Evolutionary conservation across 2,329 filamentous ascomycete species (phyloP), one percentile per base, ranked within the genome.

Genomic region (Paecilomyces variotii): DNA sequence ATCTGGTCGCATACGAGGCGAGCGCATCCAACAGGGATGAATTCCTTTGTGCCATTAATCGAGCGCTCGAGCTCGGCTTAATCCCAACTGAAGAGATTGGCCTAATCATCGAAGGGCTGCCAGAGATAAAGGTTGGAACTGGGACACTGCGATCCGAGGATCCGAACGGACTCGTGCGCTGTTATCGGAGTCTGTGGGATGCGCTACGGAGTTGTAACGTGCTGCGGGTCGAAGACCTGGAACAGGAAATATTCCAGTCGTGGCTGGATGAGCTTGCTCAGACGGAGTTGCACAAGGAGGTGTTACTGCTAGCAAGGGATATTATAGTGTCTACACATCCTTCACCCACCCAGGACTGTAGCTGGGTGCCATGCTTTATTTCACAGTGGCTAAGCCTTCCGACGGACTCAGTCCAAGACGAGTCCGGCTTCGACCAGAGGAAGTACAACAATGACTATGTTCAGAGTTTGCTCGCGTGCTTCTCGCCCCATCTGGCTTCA

Each of bases 121-220:
- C 67, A 2, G 61, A 59, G 12, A 52, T 68, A 11, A 59, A 63
- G 26, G 60, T 61, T 30, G 30, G 59, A 54, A 63, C 55, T 11
- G 56, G 61, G 32, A 63, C 61, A 1, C 32, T 68, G 35, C 56
- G 55, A 26, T 54, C 55, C 3, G 58, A 58, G 55, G 57, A 68
- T 34, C 56, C 56, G 10, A 63, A 60, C 25, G 53, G 60, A 25
- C 55, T 73, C 24, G 53, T 59, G 26, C 55, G 63, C 11, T 67
- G 67, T 49, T 71, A 72, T 49, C 60, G 66, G 30, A 58, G 62
- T 2, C 67, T 77, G 60, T 78, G 74, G 74, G 63, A 68, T 59
- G 72, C 73, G 4, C 68, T 77, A 58, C 67, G 68, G 32, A 61
- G 61, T 12, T 76, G 72, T 56, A 67, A 67, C 54, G 67, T 77